Evolutionary conservation across 2,329 filamentous ascomycete genomes (phyloP).

Genomic region (Stachybotrys chartarum): DNA sequence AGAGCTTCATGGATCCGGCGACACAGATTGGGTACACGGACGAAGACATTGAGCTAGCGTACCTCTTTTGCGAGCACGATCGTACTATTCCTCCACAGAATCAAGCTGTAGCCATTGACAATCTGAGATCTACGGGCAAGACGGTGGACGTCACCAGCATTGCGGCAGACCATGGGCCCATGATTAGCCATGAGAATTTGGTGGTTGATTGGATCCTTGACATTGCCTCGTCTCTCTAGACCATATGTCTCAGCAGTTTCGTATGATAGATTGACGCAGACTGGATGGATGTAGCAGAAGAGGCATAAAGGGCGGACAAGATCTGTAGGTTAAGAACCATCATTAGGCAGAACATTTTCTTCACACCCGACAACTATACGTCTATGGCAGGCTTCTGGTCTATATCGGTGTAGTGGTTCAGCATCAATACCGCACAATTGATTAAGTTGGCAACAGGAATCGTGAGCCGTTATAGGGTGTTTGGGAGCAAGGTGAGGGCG

Average conservation of each 20-base stretch:
- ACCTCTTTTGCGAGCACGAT: not conserved
- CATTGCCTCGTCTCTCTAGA: slow-evolving; percentile 7
- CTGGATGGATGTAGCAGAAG: not conserved
- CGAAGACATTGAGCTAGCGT: not conserved
- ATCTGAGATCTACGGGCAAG: not conserved
- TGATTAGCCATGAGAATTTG: not conserved
- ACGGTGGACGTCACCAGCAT: not conserved
- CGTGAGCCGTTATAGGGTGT: too few species aligned
- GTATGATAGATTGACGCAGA: not conserved
- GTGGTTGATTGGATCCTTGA: not conserved
- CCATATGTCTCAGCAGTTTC: too few species aligned
- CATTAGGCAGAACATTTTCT: too few species aligned
- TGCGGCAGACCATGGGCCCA: not conserved
- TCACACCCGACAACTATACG: too few species aligned
- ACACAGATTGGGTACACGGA: not conserved
- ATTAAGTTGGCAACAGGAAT: too few species aligned
- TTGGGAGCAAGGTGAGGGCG: too few species aligned
- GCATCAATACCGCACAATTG: too few species aligned
- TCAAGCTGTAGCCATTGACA: not conserved
- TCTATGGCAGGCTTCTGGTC: too few species aligned
- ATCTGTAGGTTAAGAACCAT: too few species aligned
- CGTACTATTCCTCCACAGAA: not conserved
- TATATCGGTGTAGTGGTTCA: too few species aligned
- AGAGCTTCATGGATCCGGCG: not conserved
- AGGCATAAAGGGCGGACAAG: too few species aligned